phyloP scores from a whole-genome alignment of 2,329 filamentous ascomycete genomes.

The Penicillium sp. region DNA sequence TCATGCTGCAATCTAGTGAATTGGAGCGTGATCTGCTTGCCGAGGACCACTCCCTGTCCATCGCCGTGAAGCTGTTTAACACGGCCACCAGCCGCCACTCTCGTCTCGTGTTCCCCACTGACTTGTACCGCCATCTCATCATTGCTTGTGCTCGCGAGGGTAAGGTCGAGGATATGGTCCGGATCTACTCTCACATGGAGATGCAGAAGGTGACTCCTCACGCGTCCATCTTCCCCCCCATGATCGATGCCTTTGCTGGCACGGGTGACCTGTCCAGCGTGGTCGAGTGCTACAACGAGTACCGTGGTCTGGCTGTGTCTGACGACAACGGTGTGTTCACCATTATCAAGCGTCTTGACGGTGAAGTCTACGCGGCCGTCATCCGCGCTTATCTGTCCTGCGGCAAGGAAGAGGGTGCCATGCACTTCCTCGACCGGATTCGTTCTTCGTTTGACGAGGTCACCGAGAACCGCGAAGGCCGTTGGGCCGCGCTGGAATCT shows the following conservation, averaged over 20 bases:
- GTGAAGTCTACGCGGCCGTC: slow-evolving; percentile 86
- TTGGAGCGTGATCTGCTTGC: slow-evolving; percentile 83
- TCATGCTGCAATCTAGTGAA: slow-evolving; percentile 88
- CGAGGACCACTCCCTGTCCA: slow-evolving; percentile 84
- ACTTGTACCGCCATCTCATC: slow-evolving; percentile 85
- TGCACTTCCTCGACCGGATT: slow-evolving; percentile 85
- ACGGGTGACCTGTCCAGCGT: slow-evolving; percentile 83
- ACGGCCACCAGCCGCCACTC: slow-evolving; percentile 69
- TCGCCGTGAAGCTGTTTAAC: slow-evolving; percentile 86
- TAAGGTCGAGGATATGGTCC: slow-evolving; percentile 85
- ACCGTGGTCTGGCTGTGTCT: slow-evolving; percentile 84
- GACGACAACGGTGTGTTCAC: slow-evolving; percentile 76
- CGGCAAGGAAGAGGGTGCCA: slow-evolving; percentile 78
- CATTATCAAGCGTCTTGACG: slow-evolving; percentile 75
- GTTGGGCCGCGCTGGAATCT: slow-evolving; percentile 70
- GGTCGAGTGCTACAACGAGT: slow-evolving; percentile 94
- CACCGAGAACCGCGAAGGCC: slow-evolving; percentile 59
- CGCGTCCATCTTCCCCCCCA: slow-evolving; percentile 82
- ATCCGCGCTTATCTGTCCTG: slow-evolving; percentile 87
- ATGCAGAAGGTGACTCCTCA: slow-evolving; percentile 73
- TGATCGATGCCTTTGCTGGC: slow-evolving; percentile 92
- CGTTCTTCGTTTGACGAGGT: slow-evolving; percentile 60
- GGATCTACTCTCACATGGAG: slow-evolving; percentile 92
- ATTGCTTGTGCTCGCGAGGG: slow-evolving; percentile 84
- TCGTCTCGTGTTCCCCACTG: slow-evolving; percentile 71